Evolutionary conservation across 2,329 filamentous ascomycete genomes (phyloP).

Genomic region (Lizonia empirigonia): DNA sequence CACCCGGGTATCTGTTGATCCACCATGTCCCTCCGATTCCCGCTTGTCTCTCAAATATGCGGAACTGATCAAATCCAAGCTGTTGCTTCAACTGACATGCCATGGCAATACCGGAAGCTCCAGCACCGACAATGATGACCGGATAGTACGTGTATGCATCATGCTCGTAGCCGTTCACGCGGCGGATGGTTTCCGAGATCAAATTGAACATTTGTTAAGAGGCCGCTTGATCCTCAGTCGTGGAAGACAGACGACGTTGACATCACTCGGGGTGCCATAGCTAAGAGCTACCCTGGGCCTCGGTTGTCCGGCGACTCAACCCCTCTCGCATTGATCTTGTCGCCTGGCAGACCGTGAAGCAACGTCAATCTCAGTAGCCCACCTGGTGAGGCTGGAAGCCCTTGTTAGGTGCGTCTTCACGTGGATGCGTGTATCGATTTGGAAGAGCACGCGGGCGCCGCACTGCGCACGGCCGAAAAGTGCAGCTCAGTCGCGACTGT

Average conservation of each 20-base stretch:
- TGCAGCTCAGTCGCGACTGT: constrained; percentile 7
- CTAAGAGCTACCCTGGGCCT: neutral
- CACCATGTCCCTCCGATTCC: constrained; percentile 69
- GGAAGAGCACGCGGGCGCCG: neutral
- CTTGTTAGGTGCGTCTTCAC: neutral
- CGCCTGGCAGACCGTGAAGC: neutral
- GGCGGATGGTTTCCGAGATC: constrained; percentile 43
- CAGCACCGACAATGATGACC: constrained; percentile 64
- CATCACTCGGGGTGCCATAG: too few species aligned
- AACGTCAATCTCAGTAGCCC: neutral
- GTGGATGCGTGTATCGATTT: constrained; percentile 5
- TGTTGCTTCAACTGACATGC: constrained; percentile 63
- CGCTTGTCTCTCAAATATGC: constrained; percentile 64
- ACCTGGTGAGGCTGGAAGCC: neutral
- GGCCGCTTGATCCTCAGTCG: neutral
- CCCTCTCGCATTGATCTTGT: neutral
- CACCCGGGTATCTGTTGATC: constrained; percentile 63
- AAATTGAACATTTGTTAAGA: constrained; percentile 20
- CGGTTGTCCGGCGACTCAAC: constrained; percentile 6
- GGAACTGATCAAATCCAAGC: constrained; percentile 64
- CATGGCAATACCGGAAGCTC: constrained; percentile 67
- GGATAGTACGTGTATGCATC: constrained; percentile 53
- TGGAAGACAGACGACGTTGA: neutral
- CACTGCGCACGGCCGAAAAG: constrained; percentile 9
- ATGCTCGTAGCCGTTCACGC: constrained; percentile 47